These are phyloP conservation scores for Sesbania bispinosa DNA, from an alignment of 306 rosid genomes.

Conservation along the genomic window DNA sequence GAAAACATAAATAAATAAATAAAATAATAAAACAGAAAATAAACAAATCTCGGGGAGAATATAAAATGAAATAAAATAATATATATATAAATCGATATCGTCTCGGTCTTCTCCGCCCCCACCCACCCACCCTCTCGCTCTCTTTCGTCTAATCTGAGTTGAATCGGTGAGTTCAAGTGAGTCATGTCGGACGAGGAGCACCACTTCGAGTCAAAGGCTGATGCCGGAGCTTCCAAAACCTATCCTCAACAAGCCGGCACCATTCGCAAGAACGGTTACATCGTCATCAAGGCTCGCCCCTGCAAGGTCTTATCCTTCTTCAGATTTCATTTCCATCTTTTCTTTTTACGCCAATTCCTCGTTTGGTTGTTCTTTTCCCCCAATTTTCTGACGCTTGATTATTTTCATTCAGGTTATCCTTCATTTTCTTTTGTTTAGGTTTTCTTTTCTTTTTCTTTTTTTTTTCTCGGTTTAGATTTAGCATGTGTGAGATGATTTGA, in stretches of 20 bases:
- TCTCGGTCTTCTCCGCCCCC: constrained; percentile 16
- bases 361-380: not conserved
- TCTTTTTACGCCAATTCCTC: not conserved
- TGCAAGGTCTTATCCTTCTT: constrained; percentile 48
- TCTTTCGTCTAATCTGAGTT: not conserved
- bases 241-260: constrained; percentile 24
- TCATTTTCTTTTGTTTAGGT: not conserved
- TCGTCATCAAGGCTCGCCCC: constrained; percentile 79
- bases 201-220: constrained; percentile 33
- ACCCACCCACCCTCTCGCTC: not conserved
- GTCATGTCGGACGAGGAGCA: constrained; percentile 33
- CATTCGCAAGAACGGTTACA: constrained; percentile 71
- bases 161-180: not conserved
- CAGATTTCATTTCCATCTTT: not conserved
- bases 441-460: too few relatives aligned
- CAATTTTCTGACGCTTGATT: not conserved
- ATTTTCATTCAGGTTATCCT: not conserved
- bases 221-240: constrained; percentile 38
- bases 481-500: not conserved
- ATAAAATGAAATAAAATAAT: too few relatives aligned
- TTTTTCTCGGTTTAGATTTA: not conserved
- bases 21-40: too few relatives aligned
- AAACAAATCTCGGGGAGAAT: too few relatives aligned
- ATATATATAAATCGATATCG: constrained; percentile 6
- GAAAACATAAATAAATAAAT: too few relatives aligned